Evolutionary conservation across 2,329 filamentous ascomycete species (phyloP).

Genomic region (Shiraia bambusicola): DNA sequence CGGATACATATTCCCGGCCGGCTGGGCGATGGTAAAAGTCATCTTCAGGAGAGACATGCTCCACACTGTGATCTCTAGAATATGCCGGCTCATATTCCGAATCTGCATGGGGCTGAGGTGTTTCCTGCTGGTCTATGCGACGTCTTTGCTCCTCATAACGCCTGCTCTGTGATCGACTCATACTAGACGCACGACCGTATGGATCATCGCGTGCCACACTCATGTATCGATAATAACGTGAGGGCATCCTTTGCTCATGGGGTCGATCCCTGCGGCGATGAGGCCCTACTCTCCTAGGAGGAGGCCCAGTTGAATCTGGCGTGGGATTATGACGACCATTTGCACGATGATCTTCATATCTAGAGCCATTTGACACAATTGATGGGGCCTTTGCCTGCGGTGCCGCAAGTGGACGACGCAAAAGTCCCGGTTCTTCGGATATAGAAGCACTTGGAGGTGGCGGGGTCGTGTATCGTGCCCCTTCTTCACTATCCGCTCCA

Average conservation of each 20-base stretch:
- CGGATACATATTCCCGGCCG: slow-evolving; percentile 37
- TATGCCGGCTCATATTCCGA: slow-evolving; percentile 29
- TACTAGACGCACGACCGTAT: slow-evolving; percentile 37
- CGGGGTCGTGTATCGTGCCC: slow-evolving; percentile 31
- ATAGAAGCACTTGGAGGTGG: slow-evolving; percentile 21
- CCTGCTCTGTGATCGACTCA: slow-evolving; percentile 38
- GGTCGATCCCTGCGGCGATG: slow-evolving; percentile 37
- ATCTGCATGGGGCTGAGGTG: slow-evolving; percentile 35
- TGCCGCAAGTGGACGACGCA: slow-evolving; percentile 16
- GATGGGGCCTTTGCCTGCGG: slow-evolving; percentile 29
- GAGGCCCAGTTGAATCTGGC: slow-evolving; percentile 24
- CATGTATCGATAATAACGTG: slow-evolving; percentile 41
- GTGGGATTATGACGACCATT: slow-evolving; percentile 30
- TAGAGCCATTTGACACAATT: slow-evolving; percentile 37
- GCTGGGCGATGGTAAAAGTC: slow-evolving; percentile 23
- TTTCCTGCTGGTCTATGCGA: slow-evolving; percentile 41
- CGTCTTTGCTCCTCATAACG: slow-evolving; percentile 42
- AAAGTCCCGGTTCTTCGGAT: slow-evolving; percentile 18
- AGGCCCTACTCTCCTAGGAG: slow-evolving; percentile 27
- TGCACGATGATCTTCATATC: slow-evolving; percentile 29
- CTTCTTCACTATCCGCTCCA: slow-evolving; percentile 30
- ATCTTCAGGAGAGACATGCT: slow-evolving; percentile 32
- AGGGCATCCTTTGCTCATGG: slow-evolving; percentile 35
- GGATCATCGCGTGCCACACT: slow-evolving; percentile 39
- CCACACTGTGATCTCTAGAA: slow-evolving; percentile 38